Base-by-base conservation (phyloP, 495 filamentous ascomycete species). In the Penicillium salamii region DNA sequence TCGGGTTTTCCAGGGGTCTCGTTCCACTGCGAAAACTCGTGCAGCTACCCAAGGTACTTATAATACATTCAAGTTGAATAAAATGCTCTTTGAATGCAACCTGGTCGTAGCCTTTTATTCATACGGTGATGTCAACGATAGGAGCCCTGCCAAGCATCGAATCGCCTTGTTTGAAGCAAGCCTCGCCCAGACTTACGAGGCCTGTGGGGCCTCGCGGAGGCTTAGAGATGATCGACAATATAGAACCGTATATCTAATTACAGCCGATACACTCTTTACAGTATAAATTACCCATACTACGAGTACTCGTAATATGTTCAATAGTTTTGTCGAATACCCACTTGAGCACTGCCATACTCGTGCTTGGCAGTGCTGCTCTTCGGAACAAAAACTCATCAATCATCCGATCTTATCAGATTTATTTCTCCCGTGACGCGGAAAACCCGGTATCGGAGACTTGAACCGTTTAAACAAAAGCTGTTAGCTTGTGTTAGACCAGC, bases 381-480 rank as follows among this genome's bases (percentile, higher is more conserved):
- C 18, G 13, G 24, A 32, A 19, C 7, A 34, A 21, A 3, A 19
- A 21, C 11, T 39, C 23, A 15, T 46, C 15, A n/a, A 39, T 34
- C 17, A 33, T 14, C 33, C 42, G 42, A 47, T 53, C 36, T 53
- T 42, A 47, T 53, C 50, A 53, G 50, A 42, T 47, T 47, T 53
- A 29, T 36, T 46, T 42, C 34, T 37, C 20, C 18, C 28, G 20
- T 11, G 14, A 14, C 35, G 18, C 13, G 36, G 21, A 18, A 47
- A 53, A 53, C 47, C 42, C 50, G 50, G 43, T 47, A 53, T 47
- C 50, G 50, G 36, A 41, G 28, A 13, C 9, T 31, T 39, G 39
- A 42, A 42, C 23, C 39, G 39, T 37, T 37, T 13, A 37, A 39
- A 13, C 21, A 32, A 39, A 2, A 18, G 34, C 34, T 37, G n/a